phyloP scores from a whole-genome alignment of 164 flowering plant species.

The Nymphaea colorata region DNA sequence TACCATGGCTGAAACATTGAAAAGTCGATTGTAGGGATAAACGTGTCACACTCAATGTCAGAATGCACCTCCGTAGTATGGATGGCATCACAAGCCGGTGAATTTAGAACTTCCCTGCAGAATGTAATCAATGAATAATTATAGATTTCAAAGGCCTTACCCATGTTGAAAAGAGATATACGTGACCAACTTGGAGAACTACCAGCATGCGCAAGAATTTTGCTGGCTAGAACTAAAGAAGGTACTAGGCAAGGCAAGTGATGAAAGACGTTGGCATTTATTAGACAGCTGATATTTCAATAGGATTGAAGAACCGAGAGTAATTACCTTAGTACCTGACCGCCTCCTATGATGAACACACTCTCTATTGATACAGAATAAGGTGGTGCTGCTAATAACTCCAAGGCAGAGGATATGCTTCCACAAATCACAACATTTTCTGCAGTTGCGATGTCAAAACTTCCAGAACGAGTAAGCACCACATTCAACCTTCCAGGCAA shows the following conservation, averaged over 20 bases:
- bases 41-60: conserved; percentile 73
- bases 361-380: conserved; percentile 71
- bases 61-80: conserved; percentile 77
- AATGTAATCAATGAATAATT: background rate
- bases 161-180: no score
- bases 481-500: conserved; percentile 87
- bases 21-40: conserved; percentile 62
- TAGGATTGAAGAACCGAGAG: background rate
- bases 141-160: no score
- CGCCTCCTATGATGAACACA: conserved; percentile 90
- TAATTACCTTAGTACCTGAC: conserved; percentile 60
- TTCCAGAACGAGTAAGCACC: conserved; percentile 77
- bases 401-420: conserved; percentile 71
- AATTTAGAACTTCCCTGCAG: conserved; percentile 74
- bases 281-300: no score
- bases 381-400: conserved; percentile 65
- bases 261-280: no score
- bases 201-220: no score
- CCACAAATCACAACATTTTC: conserved; percentile 89
- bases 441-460: conserved; percentile 60
- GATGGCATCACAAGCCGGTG: conserved; percentile 73
- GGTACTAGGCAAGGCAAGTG: no score
- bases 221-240: no score
- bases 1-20: conserved; percentile 73
- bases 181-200: no score